Evolutionary conservation across 495 filamentous ascomycete genomes (phyloP).

Genomic region (Trichoderma gamsii): DNA sequence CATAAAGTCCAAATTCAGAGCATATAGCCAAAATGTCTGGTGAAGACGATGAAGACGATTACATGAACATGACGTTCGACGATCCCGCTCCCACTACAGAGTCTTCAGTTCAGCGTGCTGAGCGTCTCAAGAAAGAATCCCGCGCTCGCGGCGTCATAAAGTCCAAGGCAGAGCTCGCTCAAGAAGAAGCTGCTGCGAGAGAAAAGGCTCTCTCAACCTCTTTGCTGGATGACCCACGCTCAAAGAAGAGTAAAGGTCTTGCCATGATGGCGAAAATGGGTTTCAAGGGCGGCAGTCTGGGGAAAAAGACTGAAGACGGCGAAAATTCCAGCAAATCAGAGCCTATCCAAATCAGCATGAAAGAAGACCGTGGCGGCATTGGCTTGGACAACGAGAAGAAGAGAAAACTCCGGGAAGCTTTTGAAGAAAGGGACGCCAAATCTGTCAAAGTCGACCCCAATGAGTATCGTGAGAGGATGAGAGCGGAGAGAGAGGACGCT

Average conservation of each 20-base stretch:
- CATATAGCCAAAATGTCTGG: constrained; percentile 14
- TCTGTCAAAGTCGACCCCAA: constrained; percentile 61
- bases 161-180: constrained; percentile 77
- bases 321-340: constrained; percentile 38
- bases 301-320: constrained; percentile 40
- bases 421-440: constrained; percentile 46
- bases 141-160: constrained; percentile 56
- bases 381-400: constrained; percentile 78
- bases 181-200: constrained; percentile 59
- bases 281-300: constrained; percentile 69
- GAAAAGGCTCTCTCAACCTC: constrained; percentile 68
- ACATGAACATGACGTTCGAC: constrained; percentile 59
- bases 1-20: not conserved
- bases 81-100: constrained; percentile 35
- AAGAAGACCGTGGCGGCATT: constrained; percentile 80
- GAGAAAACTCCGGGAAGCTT: constrained; percentile 66
- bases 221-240: constrained; percentile 45
- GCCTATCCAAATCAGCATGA: constrained; percentile 63
- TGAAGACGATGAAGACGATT: constrained; percentile 54
- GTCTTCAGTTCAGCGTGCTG: constrained; percentile 51
- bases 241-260: constrained; percentile 66
- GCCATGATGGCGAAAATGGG: constrained; percentile 97
- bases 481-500: constrained; percentile 64
- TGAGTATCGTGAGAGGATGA: constrained; percentile 69
- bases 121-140: constrained; percentile 50